Evolutionary conservation across 2,329 filamentous ascomycete genomes (phyloP), one percentile per base, ranked within the genome.

Genomic region (Aureobasidium pullulans): DNA sequence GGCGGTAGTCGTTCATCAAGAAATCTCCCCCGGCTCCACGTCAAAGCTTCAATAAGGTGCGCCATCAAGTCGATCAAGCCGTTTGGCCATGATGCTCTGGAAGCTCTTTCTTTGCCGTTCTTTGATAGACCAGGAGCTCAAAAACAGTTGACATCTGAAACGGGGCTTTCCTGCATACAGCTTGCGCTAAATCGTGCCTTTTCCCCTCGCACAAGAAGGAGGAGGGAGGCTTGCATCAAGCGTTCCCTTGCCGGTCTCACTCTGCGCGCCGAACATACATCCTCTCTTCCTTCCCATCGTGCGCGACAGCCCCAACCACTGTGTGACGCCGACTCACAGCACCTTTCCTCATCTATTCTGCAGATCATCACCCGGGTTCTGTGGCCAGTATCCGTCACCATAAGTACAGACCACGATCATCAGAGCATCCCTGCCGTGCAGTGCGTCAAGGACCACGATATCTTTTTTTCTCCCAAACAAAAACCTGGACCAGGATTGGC

Each of bases 151-250:
- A 57, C 54, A 57, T 57, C 54, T 57, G 54, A 57, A 57, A 57
- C 54, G 54, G 54, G 54, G 54, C 54, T 57, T 57, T 47, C 54
- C 54, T 57, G 54, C 54, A 57, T 57, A 57, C 31, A 57, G 54
- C 40, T 11, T 57, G 54, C 54, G 54, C 54, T 57, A 57, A 57
- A 37, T 48, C 54, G 54, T 57, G 54, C 32, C 43, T 57, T 57
- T 44, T 40, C 54, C 43, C 54, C 54, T 57, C 54, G 54, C 39
- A 57, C 54, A 48, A 52, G 48, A 52, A 19, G 28, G 39, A 53
- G 52, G 42, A 56, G 52, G 29, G n/a, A 43, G 52, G 52, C 53
- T 48, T 57, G 54, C 54, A 57, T 57, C 54, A 48, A 57, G 54
- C 54, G 19, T 57, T 57, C 23, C 43, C 34, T 57, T 44, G 52